phyloP scores from a whole-genome alignment of 176 grass and related monocot species.

The Neostapfia colusana region DNA sequence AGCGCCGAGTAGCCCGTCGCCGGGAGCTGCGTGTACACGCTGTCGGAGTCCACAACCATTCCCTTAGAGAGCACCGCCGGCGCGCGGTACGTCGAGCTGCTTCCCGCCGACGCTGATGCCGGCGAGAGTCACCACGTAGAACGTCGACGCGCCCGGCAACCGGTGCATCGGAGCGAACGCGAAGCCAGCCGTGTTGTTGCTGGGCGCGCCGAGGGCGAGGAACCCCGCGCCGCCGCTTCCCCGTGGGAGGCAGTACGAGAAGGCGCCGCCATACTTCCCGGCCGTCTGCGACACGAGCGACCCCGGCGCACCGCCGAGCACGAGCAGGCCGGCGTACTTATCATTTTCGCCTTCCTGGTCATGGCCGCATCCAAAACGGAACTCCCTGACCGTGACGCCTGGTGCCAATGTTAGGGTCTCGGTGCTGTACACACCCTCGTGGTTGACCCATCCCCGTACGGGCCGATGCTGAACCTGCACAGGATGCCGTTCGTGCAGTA shows the following conservation, averaged over 20 bases:
- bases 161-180: constrained; percentile 43
- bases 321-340: constrained; percentile 54
- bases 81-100: constrained; percentile 21
- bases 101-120: constrained; percentile 52
- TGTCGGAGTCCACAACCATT: constrained; percentile 64
- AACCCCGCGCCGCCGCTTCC: constrained; percentile 32
- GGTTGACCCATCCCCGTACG: constrained; percentile 15
- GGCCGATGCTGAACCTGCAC: constrained; percentile 17
- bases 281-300: constrained; percentile 60
- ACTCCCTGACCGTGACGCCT: neutral
- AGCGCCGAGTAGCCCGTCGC: constrained; percentile 55
- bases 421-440: constrained; percentile 48
- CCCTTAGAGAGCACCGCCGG: constrained; percentile 27
- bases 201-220: constrained; percentile 48
- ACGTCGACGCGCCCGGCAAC: constrained; percentile 6
- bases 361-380: constrained; percentile 56
- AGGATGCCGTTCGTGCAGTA: constrained; percentile 10
- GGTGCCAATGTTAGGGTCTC: constrained; percentile 49
- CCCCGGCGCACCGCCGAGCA: constrained; percentile 48
- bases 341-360: constrained; percentile 48
- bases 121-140: constrained; percentile 44
- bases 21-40: constrained; percentile 46
- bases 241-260: constrained; percentile 71
- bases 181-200: constrained; percentile 3
- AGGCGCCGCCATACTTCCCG: constrained; percentile 45